phyloP scores from a whole-genome alignment of 1,284 basidiomycete genomes.

The Fomitiporia mediterranea region DNA sequence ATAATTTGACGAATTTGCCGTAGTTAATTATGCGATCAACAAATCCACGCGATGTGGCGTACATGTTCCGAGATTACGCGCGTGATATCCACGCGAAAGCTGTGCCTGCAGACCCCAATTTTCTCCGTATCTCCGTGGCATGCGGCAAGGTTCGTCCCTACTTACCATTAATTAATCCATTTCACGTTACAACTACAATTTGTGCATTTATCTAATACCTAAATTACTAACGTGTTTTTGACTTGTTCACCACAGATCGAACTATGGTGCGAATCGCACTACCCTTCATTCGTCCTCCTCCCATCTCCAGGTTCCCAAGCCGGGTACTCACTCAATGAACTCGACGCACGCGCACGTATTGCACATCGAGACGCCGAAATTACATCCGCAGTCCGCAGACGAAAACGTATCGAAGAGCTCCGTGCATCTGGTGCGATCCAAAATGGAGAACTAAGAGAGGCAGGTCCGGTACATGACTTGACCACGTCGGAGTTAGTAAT shows the following conservation, averaged over 20 bases:
- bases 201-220: too few species aligned
- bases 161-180: neutral
- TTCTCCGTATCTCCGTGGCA: conserved; percentile 73
- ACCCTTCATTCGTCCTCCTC: conserved; percentile 72
- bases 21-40: conserved; percentile 88
- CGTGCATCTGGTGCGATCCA: neutral
- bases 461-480: conserved; percentile 8
- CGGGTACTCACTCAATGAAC: conserved; percentile 29
- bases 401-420: conserved; percentile 24
- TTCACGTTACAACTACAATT: too few species aligned
- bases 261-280: conserved; percentile 86
- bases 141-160: conserved; percentile 59
- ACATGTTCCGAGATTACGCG: conserved; percentile 83
- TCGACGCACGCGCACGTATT: conserved; percentile 56
- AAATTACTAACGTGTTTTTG: too few species aligned
- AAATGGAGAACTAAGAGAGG: neutral
- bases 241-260: conserved; percentile 68
- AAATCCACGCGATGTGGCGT: conserved; percentile 89
- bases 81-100: conserved; percentile 82
- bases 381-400: conserved; percentile 32
- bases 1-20: conserved; percentile 4
- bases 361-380: conserved; percentile 32
- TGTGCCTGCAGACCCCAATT: conserved; percentile 81
- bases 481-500: conserved; percentile 27
- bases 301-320: too few species aligned